Conservation (phyloP, 78 protist genomes). For the Dictyostelium brefeldianum region DNA sequence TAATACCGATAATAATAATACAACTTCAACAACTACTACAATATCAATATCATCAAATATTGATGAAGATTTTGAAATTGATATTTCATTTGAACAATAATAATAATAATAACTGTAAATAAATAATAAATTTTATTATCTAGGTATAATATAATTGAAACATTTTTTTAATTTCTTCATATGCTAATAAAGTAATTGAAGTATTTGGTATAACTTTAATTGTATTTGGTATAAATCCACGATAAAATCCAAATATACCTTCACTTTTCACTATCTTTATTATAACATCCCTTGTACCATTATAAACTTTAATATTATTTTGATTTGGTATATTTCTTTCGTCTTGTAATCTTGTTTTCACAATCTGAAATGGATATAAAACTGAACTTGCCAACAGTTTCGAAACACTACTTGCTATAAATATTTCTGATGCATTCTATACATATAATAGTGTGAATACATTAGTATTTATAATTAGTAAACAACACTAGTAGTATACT, state of each 20-base stretch:
- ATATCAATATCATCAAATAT: not conserved
- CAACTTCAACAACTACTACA: too few species aligned
- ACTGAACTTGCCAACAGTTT: conserved; percentile 58
- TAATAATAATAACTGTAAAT: not conserved
- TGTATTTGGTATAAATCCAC: conserved; percentile 76
- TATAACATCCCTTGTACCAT: conserved; percentile 55
- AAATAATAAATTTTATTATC: not conserved
- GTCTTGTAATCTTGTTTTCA: conserved; percentile 72
- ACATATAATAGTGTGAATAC: too few species aligned
- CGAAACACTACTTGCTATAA: conserved; percentile 64
- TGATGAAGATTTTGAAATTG: not conserved
- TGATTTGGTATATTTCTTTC: conserved; percentile 73
- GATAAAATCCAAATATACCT: conserved; percentile 64
- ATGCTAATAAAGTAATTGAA: conserved; percentile 73
- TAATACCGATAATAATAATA: not conserved
- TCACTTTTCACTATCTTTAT: conserved; percentile 34
- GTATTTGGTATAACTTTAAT: conserved; percentile 72
- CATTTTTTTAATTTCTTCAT: conserved; percentile 68
- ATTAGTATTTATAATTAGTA: not conserved
- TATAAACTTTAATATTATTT: conserved; percentile 20
- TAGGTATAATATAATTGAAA: conserved; percentile 12
- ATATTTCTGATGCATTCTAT: conserved; percentile 36
- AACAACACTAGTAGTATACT: too few species aligned
- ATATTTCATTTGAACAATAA: not conserved
- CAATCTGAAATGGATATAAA: conserved; percentile 70